Evolutionary conservation across 2,329 filamentous ascomycete species (phyloP), one percentile per base, ranked within the genome.

Genomic region (Pyrenochaeta sp.): DNA sequence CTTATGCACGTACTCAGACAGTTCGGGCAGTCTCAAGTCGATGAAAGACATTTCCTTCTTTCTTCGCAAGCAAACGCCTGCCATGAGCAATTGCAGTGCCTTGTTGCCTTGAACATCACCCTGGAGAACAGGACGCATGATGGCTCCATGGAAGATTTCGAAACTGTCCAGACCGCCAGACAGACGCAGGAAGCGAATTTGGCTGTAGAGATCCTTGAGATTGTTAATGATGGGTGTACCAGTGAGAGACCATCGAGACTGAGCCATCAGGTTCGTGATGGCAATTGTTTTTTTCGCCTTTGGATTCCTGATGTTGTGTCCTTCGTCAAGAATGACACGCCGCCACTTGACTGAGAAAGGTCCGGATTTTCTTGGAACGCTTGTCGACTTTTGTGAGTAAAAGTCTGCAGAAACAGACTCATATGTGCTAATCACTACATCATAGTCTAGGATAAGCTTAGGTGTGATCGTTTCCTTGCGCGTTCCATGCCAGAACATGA

Each of bases 31-130:
- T 50, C 85, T 87, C 14, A 96, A 75, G 55, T 96, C 89, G 38
- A 96, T 82, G 61, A 95, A 96, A 4, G 81, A 80, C 90, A 96
- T 96, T 42, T 93, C 86, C 67, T 96, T 96, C 69, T 85, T 87
- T 24, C 91, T 83, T 24, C 91, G 83, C 15, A 96, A 77, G 59
- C 89, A 94, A 32, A 96, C 81, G 13, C 88, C 85, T n/a, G 80
- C 79, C 84, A 96, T 92, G 30, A 96, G 78, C 4, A 84, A 80
- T 61, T 93, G 88, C 3, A 95, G 78, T 3, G 93, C 74, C 8
- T 79, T 70, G 34, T 84, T 84, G 9, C 85, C 86, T 22, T 78
- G 74, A 1, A 73, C 67, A 11, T 85, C 79, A 1, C 82, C 83
- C 5, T 68, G 62, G 38, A 79, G 80, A 7, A 95, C 77, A 3